Conservation (phyloP, 352 stramenopile genomes). For the Pythium monospermum region DNA sequence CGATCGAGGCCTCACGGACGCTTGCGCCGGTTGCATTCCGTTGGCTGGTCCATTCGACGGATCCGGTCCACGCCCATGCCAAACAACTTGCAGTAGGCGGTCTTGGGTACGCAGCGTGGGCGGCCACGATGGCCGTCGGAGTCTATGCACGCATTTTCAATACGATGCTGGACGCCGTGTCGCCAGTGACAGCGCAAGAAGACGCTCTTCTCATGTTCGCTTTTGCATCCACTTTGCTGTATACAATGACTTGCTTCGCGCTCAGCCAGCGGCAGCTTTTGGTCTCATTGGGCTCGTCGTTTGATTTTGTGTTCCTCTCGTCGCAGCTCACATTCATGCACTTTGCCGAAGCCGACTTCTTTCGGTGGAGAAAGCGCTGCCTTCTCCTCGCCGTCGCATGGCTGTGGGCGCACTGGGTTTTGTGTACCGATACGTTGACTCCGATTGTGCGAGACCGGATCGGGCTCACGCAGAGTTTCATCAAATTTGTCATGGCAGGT, state of each 20-base stretch:
- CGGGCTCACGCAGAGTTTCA: not conserved
- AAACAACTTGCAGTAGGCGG: too few relatives aligned
- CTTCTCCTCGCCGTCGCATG: conserved; percentile 10
- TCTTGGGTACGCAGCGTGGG: too few relatives aligned
- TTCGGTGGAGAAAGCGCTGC: conserved; percentile 7
- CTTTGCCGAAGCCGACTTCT: conserved; percentile 16
- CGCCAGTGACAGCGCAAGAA: too few relatives aligned
- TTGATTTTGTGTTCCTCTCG: conserved; percentile 23
- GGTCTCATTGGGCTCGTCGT: conserved; percentile 1
- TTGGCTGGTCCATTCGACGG: conserved; percentile 1
- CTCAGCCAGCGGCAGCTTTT: conserved; percentile 11
- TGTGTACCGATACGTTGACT: conserved; percentile 17
- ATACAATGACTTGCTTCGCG: not conserved
- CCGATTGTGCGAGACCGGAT: conserved; percentile 4
- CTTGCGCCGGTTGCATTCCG: conserved; percentile 2
- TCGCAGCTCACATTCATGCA: conserved; percentile 19
- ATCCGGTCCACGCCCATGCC: too few relatives aligned
- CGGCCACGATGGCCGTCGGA: not conserved
- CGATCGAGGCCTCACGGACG: conserved; percentile 6
- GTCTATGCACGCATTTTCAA: too few relatives aligned
- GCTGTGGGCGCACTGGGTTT: conserved; percentile 20
- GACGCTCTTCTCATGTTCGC: too few relatives aligned
- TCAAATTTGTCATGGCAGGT: conserved; percentile 2
- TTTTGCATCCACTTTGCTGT: too few relatives aligned
- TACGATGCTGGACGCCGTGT: not conserved